These are phyloP conservation scores for Carex scoparia DNA, from an alignment of 176 grass and related monocot genomes.

Conservation along the genomic window DNA sequence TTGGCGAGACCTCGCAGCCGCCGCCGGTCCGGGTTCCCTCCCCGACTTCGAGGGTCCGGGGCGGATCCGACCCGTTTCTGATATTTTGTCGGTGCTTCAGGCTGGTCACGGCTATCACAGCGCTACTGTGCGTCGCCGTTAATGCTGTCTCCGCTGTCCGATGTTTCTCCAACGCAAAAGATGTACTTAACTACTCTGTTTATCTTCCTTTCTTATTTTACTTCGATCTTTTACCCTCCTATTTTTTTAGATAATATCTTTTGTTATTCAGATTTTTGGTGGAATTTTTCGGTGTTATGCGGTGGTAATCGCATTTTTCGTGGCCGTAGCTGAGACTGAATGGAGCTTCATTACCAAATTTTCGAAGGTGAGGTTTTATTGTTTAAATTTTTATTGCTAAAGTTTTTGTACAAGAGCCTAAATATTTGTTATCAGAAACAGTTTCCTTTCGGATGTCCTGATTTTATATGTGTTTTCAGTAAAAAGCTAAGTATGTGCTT, in stretches of 20 bases:
- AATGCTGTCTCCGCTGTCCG: slow-evolving; percentile 69
- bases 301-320: slow-evolving; percentile 63
- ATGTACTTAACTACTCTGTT: slow-evolving; percentile 26
- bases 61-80: slow-evolving; percentile 58
- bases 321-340: slow-evolving; percentile 72
- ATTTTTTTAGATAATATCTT: background rate
- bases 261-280: slow-evolving; percentile 60
- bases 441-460: background rate
- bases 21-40: background rate
- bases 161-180: slow-evolving; percentile 46
- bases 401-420: background rate
- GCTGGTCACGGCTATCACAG: slow-evolving; percentile 61
- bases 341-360: slow-evolving; percentile 67
- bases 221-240: background rate
- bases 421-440: background rate
- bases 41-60: background rate
- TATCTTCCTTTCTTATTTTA: background rate
- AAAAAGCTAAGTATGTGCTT: background rate
- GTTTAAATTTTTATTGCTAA: background rate
- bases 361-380: slow-evolving; percentile 38
- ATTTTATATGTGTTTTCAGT: background rate
- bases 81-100: slow-evolving; percentile 83
- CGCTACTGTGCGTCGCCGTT: slow-evolving; percentile 68
- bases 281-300: slow-evolving; percentile 90
- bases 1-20: slow-evolving; percentile 15